Percentiles rank a stretch among this genome's conserved stretches.
These are phyloP conservation scores for Rhodotorula sp. DNA, from an alignment of 1,284 basidiomycete species.

Conservation along the genomic window DNA sequence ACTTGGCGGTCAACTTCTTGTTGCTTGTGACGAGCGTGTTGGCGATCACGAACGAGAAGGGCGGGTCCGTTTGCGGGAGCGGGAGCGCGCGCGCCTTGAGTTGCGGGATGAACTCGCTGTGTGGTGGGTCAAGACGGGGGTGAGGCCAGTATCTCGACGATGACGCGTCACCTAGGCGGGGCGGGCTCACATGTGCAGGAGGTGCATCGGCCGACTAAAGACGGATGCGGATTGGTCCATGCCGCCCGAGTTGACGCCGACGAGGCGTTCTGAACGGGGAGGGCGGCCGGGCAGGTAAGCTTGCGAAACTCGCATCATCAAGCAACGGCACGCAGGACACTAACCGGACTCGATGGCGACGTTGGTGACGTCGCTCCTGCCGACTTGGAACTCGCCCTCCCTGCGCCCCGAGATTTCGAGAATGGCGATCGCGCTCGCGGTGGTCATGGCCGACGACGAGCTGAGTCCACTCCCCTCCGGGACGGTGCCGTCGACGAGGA, in stretches of 20 bases:
- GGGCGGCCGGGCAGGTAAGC: background rate
- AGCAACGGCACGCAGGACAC: background rate
- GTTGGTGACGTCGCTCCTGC: conserved; percentile 66
- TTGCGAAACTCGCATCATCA: background rate
- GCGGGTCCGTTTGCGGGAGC: conserved; percentile 48
- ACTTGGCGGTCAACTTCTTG: conserved; percentile 71
- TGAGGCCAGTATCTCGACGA: background rate
- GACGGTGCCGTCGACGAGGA: conserved; percentile 62
- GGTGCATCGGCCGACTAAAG: conserved; percentile 38
- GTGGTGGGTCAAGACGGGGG: background rate
- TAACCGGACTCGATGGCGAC: conserved; percentile 71
- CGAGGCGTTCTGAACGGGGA: conserved; percentile 58
- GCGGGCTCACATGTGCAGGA: conserved; percentile 40
- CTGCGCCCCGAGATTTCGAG: conserved; percentile 59
- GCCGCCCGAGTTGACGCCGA: conserved; percentile 58
- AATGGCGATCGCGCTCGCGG: conserved; percentile 74
- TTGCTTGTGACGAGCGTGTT: conserved; percentile 73
- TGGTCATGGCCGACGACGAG: conserved; percentile 76
- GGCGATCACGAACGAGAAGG: conserved; percentile 67
- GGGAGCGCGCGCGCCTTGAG: conserved; percentile 65
- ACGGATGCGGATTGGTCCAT: conserved; percentile 49
- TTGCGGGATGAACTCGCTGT: conserved; percentile 65
- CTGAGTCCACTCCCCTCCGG: conserved; percentile 78
- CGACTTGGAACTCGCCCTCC: conserved; percentile 60
- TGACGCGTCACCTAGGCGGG: too few relatives aligned